Base-by-base conservation (phyloP, 345 rosid species). In the Gossypium raimondii region DNA sequence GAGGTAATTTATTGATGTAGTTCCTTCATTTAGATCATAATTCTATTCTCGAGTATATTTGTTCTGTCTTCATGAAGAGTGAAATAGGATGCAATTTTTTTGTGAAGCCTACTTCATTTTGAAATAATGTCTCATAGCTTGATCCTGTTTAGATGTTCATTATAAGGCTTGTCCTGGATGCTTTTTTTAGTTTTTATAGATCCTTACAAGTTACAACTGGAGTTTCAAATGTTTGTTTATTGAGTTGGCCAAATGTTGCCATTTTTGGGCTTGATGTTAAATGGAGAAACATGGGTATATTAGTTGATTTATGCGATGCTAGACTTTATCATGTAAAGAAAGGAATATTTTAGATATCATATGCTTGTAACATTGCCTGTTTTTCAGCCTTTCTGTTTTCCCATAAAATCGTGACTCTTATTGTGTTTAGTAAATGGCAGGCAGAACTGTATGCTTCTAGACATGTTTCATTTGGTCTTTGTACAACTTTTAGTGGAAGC, bases 1-100 rank as follows among this genome's bases (percentile, higher is more conserved):
- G 85, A 95, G 97, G 98, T 94, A 82, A 63, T 67, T 76, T 77
- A 11, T 18, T n/a, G 62, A 53, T 53, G 48, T 17, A 29, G 62
- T 38, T 53, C 47, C 25, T 25, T 67, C 43, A 38, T 5, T 52
- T 70, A 3, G 25, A 5, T 34, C 10, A 0, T 53, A n/a, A 70
- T 34, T 70, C 20, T 18, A 2, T 55, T 70, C 11, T 53, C 11
- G 74, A 47, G 0, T 34, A 34, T 52, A 4, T 52, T 22, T 16
- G 18, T 29, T 47, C 1, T 25, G 20, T 16, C 22, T 50, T 7
- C n/a, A 12, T 67, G 38, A 67, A n/a, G 13, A 17, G 48, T 45
- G 53, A 65, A 66, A 34, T 34, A 34, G 41, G 41, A 34, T 5
- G 41, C 41, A 34, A 34, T 34, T 5, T 34, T 34, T 34, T 34